These are phyloP conservation scores for Paraphaeosphaeria sporulosa DNA, from an alignment of 2,329 filamentous ascomycete species.

Conservation along the genomic window DNA sequence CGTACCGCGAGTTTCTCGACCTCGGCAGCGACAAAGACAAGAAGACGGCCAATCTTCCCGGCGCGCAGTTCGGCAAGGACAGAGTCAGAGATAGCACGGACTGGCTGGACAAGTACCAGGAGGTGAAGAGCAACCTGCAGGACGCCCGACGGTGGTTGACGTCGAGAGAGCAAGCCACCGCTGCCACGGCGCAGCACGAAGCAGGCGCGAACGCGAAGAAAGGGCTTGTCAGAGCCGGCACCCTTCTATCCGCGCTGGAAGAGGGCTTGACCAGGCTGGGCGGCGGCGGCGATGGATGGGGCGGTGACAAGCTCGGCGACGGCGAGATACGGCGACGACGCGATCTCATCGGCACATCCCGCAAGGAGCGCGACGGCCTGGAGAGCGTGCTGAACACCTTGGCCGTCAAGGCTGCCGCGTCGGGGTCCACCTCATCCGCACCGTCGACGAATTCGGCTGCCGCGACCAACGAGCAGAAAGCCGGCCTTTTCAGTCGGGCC, in stretches of 20 bases:
- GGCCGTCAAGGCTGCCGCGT: slow-evolving; percentile 58
- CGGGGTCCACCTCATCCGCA: slow-evolving; percentile 42
- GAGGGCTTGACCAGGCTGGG: slow-evolving; percentile 64
- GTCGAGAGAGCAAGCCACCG: slow-evolving; percentile 68
- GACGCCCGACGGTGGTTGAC: slow-evolving; percentile 72
- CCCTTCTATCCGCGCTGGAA: slow-evolving; percentile 68
- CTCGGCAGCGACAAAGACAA: slow-evolving; percentile 52
- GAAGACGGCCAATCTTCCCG: slow-evolving; percentile 31
- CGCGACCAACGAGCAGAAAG: slow-evolving; percentile 46
- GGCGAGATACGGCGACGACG: slow-evolving; percentile 76
- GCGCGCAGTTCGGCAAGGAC: slow-evolving; percentile 48
- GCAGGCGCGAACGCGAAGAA: slow-evolving; percentile 78
- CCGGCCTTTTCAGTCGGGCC: slow-evolving; percentile 43
- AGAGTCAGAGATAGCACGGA: slow-evolving; percentile 60
- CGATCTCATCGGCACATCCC: slow-evolving; percentile 73
- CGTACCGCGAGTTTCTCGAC: slow-evolving; percentile 77
- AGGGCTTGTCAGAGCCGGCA: slow-evolving; percentile 72
- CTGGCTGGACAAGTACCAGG: slow-evolving; percentile 79
- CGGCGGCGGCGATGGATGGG: slow-evolving; percentile 48
- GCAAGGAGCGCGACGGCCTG: slow-evolving; percentile 77
- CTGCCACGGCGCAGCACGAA: slow-evolving; percentile 69
- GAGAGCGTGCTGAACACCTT: slow-evolving; percentile 75
- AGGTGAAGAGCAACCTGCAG: slow-evolving; percentile 75
- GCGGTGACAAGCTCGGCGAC: slow-evolving; percentile 66
- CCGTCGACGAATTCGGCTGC: slow-evolving; percentile 43